Evolutionary conservation across 805 yeast species (phyloP).

Genomic region (Kazachstania taianensis): DNA sequence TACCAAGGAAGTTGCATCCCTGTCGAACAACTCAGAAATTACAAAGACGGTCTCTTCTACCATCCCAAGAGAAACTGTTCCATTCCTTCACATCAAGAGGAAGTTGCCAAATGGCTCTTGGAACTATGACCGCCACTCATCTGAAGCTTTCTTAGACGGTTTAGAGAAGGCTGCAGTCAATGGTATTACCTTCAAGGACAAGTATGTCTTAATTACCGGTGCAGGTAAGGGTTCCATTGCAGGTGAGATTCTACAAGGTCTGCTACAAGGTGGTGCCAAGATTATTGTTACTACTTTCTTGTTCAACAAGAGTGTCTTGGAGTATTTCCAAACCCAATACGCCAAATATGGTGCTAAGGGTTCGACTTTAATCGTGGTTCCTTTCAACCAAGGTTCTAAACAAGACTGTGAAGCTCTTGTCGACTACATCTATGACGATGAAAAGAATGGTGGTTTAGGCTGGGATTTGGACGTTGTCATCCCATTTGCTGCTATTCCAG

Average conservation of each 20-base stretch:
- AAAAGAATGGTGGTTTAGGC: conserved; percentile 82
- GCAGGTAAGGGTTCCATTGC: conserved; percentile 99
- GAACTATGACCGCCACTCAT: conserved; percentile 71
- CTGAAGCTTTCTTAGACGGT: conserved; percentile 76
- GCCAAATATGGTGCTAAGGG: conserved; percentile 90
- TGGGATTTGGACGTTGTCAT: conserved; percentile 96
- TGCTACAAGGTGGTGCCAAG: conserved; percentile 95
- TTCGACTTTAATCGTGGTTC: conserved; percentile 88
- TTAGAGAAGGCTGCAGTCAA: conserved; percentile 90
- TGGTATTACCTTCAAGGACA: conserved; percentile 83
- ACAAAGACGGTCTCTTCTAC: conserved; percentile 63
- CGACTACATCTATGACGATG: conserved; percentile 73
- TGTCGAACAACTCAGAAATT: conserved; percentile 60
- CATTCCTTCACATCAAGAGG: conserved; percentile 87
- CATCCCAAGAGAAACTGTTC: conserved; percentile 76
- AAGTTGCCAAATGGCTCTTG: conserved; percentile 64
- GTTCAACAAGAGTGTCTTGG: conserved; percentile 88
- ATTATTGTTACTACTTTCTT: conserved; percentile 94
- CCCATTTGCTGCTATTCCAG: conserved; percentile 99
- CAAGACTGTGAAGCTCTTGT: conserved; percentile 84
- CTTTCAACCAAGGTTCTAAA: conserved; percentile 96
- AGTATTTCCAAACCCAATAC: conserved; percentile 88
- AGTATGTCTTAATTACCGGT: conserved; percentile 88
- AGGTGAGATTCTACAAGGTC: conserved; percentile 91
- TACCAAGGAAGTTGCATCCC: conserved; percentile 78